A percentile compares a stretch with the other conserved stretches of the same genome.
phyloP scores from a whole-genome alignment of 495 filamentous ascomycete species.

The Hypoxylon lienhwacheense region DNA sequence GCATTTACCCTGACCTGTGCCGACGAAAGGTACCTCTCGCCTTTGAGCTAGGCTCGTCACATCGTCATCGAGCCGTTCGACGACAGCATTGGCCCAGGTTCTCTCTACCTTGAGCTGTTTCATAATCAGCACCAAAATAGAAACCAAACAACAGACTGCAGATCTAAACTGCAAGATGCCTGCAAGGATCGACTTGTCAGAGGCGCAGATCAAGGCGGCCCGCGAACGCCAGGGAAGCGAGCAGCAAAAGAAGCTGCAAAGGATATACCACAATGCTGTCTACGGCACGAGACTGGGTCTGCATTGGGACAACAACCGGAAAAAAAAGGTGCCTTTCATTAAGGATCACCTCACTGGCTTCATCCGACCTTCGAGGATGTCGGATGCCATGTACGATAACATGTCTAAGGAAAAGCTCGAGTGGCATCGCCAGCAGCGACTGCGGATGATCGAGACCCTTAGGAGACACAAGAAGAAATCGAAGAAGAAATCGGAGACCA shows the following conservation, averaged over 20 bases:
- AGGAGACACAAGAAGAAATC: too few relatives aligned
- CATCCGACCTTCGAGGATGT: slow-evolving; percentile 1
- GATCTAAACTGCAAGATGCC: too few relatives aligned
- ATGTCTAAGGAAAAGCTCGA: slow-evolving; percentile 6
- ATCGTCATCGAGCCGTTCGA: too few relatives aligned
- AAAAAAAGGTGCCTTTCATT: not conserved
- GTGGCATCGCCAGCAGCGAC: not conserved
- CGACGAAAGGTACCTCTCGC: too few relatives aligned
- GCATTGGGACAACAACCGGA: not conserved
- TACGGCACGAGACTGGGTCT: slow-evolving; percentile 2
- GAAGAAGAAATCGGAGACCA: not conserved
- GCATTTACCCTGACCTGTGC: too few relatives aligned
- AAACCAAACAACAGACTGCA: not conserved
- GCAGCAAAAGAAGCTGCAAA: not conserved
- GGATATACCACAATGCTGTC: not conserved
- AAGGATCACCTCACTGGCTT: slow-evolving; percentile 7
- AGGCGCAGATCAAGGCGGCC: not conserved
- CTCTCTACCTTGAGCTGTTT: not conserved
- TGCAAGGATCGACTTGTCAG: too few relatives aligned
- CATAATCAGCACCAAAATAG: not conserved
- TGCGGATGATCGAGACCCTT: not conserved
- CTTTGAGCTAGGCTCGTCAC: too few relatives aligned
- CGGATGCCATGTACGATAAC: slow-evolving; percentile 4
- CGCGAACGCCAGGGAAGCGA: not conserved
- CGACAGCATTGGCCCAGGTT: too few relatives aligned